Percentiles rank a stretch among this genome's conserved stretches.
These are phyloP conservation scores for Noccaea bulbosa DNA, from an alignment of 345 rosid genomes.

Conservation along the genomic window DNA sequence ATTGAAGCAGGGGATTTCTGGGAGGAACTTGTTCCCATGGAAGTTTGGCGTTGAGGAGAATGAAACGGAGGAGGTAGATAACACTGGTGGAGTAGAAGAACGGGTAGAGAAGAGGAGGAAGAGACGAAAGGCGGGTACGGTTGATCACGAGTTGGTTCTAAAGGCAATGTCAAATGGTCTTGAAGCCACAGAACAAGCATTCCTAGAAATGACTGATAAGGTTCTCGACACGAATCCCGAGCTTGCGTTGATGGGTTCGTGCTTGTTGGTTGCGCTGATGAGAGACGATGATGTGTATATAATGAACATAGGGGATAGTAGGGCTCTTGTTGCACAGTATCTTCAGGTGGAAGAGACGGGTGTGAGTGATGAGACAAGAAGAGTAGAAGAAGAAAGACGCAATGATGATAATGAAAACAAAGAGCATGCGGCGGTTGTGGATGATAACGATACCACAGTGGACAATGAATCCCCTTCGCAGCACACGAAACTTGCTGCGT, in stretches of 20 bases:
- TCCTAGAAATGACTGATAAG: conserved; percentile 92
- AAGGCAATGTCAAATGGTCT: conserved; percentile 85
- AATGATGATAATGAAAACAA: conserved; percentile 55
- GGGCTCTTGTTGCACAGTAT: conserved; percentile 90
- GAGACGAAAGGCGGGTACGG: conserved; percentile 78
- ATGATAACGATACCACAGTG: conserved; percentile 38
- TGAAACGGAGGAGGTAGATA: conserved; percentile 55
- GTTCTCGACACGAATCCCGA: conserved; percentile 85
- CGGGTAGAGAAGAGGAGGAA: conserved; percentile 53
- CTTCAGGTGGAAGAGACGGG: conserved; percentile 50
- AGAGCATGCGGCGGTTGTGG: conserved; percentile 44
- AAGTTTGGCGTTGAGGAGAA: conserved; percentile 73
- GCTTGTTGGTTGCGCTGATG: conserved; percentile 90
- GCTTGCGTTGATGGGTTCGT: conserved; percentile 97
- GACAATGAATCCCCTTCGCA: conserved; percentile 47
- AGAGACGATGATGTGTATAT: conserved; percentile 95
- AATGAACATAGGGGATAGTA: conserved; percentile 98
- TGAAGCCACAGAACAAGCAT: conserved; percentile 79
- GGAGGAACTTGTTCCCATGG: conserved; percentile 78
- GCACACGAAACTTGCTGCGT: conserved; percentile 60
- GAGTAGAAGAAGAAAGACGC: conserved; percentile 34
- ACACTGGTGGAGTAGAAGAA: conserved; percentile 56
- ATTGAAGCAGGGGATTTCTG: conserved; percentile 56
- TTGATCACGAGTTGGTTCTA: conserved; percentile 78
- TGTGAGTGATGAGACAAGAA: conserved; percentile 43